Conservation (phyloP, 2,329 filamentous ascomycete species). For the Diaporthe sp. region DNA sequence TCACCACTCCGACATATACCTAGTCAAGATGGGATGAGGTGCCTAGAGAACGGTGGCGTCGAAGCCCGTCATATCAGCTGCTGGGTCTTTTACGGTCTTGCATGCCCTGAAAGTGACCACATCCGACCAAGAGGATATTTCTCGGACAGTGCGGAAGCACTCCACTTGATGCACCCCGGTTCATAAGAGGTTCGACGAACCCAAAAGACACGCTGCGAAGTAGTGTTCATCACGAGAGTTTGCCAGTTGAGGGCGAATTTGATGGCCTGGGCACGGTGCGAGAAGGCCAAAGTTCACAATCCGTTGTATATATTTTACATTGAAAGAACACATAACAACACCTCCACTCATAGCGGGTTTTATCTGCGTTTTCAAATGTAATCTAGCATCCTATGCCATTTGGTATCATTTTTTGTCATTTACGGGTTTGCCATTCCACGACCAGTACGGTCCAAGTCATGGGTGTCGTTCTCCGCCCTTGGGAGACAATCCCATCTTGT, state of each 20-base stretch:
- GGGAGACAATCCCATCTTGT: not conserved
- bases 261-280: not conserved
- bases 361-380: not conserved
- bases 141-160: not conserved
- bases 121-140: not conserved
- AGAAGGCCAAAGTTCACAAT: not conserved
- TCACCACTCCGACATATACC: not conserved
- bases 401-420: constrained; percentile 34
- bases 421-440: not conserved
- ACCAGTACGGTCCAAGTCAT: not conserved
- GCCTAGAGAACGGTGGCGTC: fast-evolving
- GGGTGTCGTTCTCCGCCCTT: not conserved
- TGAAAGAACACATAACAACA: not conserved
- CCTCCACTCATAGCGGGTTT: not conserved
- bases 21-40: not conserved
- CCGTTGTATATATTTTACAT: not conserved
- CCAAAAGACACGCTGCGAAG: not conserved
- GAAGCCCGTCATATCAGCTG: too few species aligned
- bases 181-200: not conserved
- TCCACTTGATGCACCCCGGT: not conserved
- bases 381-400: constrained; percentile 13
- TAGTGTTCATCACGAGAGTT: too few species aligned
- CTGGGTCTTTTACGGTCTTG: not conserved
- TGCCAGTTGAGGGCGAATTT: not conserved
- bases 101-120: not conserved